phyloP scores from a whole-genome alignment of 2,329 filamentous ascomycete genomes.

The Fusarium tjaetaba region DNA sequence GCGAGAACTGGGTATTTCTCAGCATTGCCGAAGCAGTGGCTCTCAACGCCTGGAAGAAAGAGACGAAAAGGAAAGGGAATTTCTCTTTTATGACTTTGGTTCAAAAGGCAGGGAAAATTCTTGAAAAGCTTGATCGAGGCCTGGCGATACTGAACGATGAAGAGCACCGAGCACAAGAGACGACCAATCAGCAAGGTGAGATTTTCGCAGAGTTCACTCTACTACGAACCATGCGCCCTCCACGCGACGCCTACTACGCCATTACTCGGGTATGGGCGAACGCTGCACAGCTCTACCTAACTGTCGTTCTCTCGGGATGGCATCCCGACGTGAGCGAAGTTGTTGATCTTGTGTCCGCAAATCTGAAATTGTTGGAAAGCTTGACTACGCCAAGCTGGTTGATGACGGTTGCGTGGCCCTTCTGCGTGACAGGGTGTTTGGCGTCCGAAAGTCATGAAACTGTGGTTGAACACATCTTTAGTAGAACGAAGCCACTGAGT shows the following conservation, averaged over 20 bases:
- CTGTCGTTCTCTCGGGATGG: slow-evolving; percentile 7
- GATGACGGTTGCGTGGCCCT: slow-evolving; percentile 4
- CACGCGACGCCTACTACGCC: background rate
- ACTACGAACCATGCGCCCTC: background rate
- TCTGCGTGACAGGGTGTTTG: slow-evolving; percentile 14
- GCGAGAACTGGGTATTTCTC: slow-evolving; percentile 9
- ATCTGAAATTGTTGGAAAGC: background rate
- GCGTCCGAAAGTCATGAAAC: background rate
- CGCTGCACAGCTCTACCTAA: background rate
- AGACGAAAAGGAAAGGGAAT: background rate
- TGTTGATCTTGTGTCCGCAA: background rate
- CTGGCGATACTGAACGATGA: background rate
- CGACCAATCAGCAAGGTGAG: background rate
- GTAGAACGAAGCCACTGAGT: background rate
- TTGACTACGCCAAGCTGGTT: background rate
- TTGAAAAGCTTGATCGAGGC: background rate
- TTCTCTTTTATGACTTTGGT: background rate
- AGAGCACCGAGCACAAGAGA: rapidly evolving
- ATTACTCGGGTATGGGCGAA: slow-evolving; percentile 7
- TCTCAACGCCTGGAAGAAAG: slow-evolving; percentile 6
- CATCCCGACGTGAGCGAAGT: background rate
- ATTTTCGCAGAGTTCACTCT: background rate
- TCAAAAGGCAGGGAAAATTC: background rate
- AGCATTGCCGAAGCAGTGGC: background rate
- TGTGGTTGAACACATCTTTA: background rate